These are phyloP conservation scores for Pezicula neosporulosa DNA, from an alignment of 2,329 filamentous ascomycete species.

Conservation along the genomic window DNA sequence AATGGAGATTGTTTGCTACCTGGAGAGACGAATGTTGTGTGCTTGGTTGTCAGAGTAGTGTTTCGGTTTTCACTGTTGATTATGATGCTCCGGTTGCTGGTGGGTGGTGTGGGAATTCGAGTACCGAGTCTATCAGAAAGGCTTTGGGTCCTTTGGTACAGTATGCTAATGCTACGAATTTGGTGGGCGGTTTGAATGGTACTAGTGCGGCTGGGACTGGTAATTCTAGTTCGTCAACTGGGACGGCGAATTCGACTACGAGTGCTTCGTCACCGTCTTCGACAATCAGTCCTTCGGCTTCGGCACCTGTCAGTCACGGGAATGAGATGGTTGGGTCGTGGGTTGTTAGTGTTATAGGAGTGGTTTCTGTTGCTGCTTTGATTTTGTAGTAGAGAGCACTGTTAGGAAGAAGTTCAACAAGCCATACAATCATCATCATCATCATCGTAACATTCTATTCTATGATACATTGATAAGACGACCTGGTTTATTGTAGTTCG, in stretches of 20 bases:
- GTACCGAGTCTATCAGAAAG: slow-evolving; percentile 16
- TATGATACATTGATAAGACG: too few relatives aligned
- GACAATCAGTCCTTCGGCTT: too few relatives aligned
- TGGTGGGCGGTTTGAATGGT: background rate
- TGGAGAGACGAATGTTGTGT: background rate
- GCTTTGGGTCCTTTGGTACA: background rate
- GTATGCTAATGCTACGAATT: background rate
- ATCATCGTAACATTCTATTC: too few relatives aligned
- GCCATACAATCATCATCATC: background rate
- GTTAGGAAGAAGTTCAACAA: too few relatives aligned
- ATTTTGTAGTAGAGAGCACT: too few relatives aligned
- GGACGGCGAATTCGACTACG: background rate
- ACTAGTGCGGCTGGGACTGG: background rate
- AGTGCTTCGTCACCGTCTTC: too few relatives aligned
- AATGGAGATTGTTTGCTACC: background rate
- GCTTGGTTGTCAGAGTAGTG: background rate
- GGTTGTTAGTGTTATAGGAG: too few relatives aligned
- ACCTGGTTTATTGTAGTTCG: too few relatives aligned
- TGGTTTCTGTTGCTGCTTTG: too few relatives aligned
- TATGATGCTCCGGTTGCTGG: background rate
- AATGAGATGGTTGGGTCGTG: too few relatives aligned
- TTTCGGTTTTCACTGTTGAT: background rate
- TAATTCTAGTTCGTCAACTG: background rate
- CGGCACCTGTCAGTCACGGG: too few relatives aligned
- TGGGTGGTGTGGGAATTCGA: background rate